phyloP scores from a whole-genome alignment of 805 yeast genomes.

The Saturnispora kantuleensis region DNA sequence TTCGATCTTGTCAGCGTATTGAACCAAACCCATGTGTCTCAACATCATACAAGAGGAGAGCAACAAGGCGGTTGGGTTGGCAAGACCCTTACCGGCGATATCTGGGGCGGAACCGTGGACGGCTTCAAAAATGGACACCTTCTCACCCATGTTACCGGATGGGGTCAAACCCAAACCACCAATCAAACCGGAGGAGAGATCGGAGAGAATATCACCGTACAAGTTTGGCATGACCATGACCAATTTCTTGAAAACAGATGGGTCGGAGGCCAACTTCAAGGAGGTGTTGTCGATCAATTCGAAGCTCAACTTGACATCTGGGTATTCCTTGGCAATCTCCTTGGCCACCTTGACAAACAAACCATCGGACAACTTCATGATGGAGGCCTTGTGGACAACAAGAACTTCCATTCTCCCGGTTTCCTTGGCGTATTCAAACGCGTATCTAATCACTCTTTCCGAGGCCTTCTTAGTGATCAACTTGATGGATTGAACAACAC shows the following conservation, averaged over 20 bases:
- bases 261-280: slow-evolving; percentile 81
- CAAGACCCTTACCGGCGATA: slow-evolving; percentile 97
- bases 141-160: slow-evolving; percentile 98
- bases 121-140: slow-evolving; percentile 96
- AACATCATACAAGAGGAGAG: slow-evolving; percentile 98
- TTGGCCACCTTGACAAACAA: slow-evolving; percentile 86
- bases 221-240: slow-evolving; percentile 98
- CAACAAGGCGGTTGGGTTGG: slow-evolving; percentile 96
- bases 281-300: slow-evolving; percentile 96
- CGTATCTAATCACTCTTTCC: slow-evolving; percentile 93
- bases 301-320: slow-evolving; percentile 71
- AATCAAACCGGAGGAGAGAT: slow-evolving; percentile 92
- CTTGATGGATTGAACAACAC: slow-evolving; percentile 97
- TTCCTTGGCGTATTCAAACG: slow-evolving; percentile 90
- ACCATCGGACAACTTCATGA: slow-evolving; percentile 98
- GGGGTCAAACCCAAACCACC: slow-evolving; percentile 99
- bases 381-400: slow-evolving; percentile 97
- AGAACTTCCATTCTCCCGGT: slow-evolving; percentile 79
- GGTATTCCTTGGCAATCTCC: slow-evolving; percentile 84
- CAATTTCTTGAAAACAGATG: slow-evolving; percentile 72
- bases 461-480: slow-evolving; percentile 94
- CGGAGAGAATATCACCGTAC: slow-evolving; percentile 98
- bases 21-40: slow-evolving; percentile 90
- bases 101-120: slow-evolving; percentile 99
- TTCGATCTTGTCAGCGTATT: slow-evolving; percentile 78